These are phyloP conservation scores for Purpureocillium lavendulum DNA, from an alignment of 2,329 filamentous ascomycete species.

Conservation along the genomic window DNA sequence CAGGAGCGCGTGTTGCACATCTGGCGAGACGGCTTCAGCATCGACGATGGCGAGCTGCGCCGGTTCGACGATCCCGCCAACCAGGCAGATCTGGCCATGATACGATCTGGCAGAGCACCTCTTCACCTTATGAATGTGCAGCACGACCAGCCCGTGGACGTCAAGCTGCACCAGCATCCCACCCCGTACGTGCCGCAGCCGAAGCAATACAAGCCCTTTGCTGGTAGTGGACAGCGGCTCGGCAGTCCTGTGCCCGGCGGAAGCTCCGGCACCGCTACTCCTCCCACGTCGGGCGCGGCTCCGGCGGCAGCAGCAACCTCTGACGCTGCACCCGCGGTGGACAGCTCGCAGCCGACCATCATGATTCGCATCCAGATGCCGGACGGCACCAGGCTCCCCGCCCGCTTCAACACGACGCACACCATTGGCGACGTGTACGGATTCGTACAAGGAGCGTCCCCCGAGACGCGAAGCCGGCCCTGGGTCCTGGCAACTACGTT, in stretches of 20 bases:
- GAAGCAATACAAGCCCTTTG: slow-evolving; percentile 68
- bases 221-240: slow-evolving; percentile 62
- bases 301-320: slow-evolving; percentile 26
- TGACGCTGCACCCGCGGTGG: slow-evolving; percentile 32
- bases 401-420: slow-evolving; percentile 72
- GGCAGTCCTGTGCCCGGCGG: slow-evolving; percentile 68
- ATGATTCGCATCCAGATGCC: slow-evolving; percentile 70
- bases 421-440: slow-evolving; percentile 71
- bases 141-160: slow-evolving; percentile 67
- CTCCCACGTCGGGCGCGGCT: slow-evolving; percentile 19
- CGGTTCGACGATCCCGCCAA: slow-evolving; percentile 75
- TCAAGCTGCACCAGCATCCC: slow-evolving; percentile 71
- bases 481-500: slow-evolving; percentile 79
- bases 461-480: slow-evolving; percentile 45
- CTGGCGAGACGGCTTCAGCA: slow-evolving; percentile 78
- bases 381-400: slow-evolving; percentile 68
- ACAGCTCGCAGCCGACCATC: slow-evolving; percentile 59
- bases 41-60: slow-evolving; percentile 71
- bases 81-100: slow-evolving; percentile 63
- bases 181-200: slow-evolving; percentile 62
- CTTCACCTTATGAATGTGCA: slow-evolving; percentile 71
- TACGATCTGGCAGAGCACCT: slow-evolving; percentile 67
- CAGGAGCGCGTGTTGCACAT: slow-evolving; percentile 67
- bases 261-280: slow-evolving; percentile 8
- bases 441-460: slow-evolving; percentile 60